Base-by-base conservation (phyloP, 768 basidiomycete species). In the Tylopilus subfusipes region DNA sequence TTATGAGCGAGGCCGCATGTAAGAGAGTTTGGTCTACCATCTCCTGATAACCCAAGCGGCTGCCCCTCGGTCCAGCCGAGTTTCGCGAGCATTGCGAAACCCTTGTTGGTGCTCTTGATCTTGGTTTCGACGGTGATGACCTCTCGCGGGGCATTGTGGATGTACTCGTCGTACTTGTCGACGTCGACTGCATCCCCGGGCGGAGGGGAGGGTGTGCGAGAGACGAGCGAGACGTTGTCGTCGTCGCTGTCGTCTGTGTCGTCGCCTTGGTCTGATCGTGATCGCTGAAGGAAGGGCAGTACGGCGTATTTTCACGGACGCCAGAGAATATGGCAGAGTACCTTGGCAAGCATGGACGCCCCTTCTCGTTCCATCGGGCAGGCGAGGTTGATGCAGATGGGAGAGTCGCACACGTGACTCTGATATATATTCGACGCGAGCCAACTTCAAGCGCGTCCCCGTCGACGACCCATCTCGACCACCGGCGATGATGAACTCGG, bases 31-130 rank as follows among this genome's bases (percentile, higher is more conserved):
- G 36, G 60, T 73, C 19, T 57, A 91, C 91, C 91, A 54, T 91
- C 87, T 27, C 78, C 83, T 48, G 88, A 86, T 16, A 88, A 61
- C 5, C 91, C 91, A 1, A 93, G 74, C 18, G 87, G 83, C 58
- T 86, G 82, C 13, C 91, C 91, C 64, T 90, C 88, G 0, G 78
- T 72, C 91, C 91, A 93, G 8, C 91, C 91, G 50, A 93, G 79
- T 71, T 86, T 92, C 30, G 84, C 79, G 2, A 93, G 81, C 76
- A 93, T 79, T 9, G 81, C 76, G 66, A 91, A 92, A 13, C 91
- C 91, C 63, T 85, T 88, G 71, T 93, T 93, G 34, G 82, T 79
- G 39, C 80, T 76, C 66, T 87, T 86, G 62, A 93, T 84, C 68
- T 78, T 90, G 39, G 89, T 92, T 48, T 93, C 86, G 51, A 92